These are phyloP conservation scores for Ophiostoma perfectum DNA, from an alignment of 2,329 filamentous ascomycete species.

Conservation along the genomic window DNA sequence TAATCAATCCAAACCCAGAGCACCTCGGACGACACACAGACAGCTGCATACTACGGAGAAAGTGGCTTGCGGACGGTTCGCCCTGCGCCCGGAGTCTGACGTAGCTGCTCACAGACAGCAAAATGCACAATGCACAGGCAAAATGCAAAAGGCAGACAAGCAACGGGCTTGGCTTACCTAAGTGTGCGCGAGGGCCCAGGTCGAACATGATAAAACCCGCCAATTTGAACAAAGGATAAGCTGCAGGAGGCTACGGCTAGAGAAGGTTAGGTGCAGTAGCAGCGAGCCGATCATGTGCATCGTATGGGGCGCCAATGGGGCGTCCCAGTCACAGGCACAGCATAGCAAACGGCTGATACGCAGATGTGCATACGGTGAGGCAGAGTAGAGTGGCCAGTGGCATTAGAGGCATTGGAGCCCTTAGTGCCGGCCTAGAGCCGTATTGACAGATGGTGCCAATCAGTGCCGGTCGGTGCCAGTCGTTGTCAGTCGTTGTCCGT, in stretches of 20 bases:
- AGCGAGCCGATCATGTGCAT: conserved; percentile 12
- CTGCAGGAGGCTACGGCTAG: conserved; percentile 9
- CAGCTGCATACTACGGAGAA: too few relatives aligned
- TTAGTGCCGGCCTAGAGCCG: too few relatives aligned
- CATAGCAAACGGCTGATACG: neutral
- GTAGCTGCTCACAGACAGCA: too few relatives aligned
- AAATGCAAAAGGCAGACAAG: neutral
- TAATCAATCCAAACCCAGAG: too few relatives aligned
- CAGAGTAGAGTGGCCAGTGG: neutral
- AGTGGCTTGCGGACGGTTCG: too few relatives aligned
- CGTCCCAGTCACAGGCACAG: neutral
- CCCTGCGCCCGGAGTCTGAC: too few relatives aligned
- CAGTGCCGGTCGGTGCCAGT: too few relatives aligned
- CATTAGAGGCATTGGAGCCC: too few relatives aligned
- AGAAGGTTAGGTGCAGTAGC: conserved; percentile 8
- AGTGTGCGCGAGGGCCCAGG: neutral
- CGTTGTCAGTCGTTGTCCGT: too few relatives aligned
- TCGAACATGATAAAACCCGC: neutral
- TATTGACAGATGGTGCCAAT: too few relatives aligned
- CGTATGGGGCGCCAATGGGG: neutral
- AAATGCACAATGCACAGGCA: too few relatives aligned
- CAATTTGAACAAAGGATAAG: conserved; percentile 11
- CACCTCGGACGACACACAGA: too few relatives aligned
- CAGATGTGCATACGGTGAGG: conserved; percentile 1
- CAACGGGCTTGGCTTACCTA: neutral